phyloP scores from a whole-genome alignment of 495 filamentous ascomycete genomes.

The Sabuloglossum arenarium region DNA sequence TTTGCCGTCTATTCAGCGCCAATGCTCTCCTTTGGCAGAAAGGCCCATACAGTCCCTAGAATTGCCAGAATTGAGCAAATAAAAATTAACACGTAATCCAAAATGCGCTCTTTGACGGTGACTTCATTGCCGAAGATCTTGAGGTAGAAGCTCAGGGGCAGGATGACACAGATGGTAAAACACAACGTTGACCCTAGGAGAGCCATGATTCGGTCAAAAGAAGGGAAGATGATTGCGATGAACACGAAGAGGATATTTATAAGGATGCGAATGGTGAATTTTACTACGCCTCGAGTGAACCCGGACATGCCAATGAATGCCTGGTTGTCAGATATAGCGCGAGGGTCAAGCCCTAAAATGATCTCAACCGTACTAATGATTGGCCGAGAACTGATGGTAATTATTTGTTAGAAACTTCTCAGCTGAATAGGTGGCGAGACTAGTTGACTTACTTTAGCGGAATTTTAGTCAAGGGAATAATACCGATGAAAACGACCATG shows the following conservation, averaged over 20 bases:
- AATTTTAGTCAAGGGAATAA: slow-evolving; percentile 88
- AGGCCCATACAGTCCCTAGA: slow-evolving; percentile 71
- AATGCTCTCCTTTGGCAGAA: slow-evolving; percentile 39
- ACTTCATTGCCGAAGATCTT: slow-evolving; percentile 82
- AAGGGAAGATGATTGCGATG: slow-evolving; percentile 61
- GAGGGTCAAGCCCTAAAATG: slow-evolving; percentile 45
- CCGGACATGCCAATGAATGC: slow-evolving; percentile 30
- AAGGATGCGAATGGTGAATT: slow-evolving; percentile 37
- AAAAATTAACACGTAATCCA: slow-evolving; percentile 50
- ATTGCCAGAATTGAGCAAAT: slow-evolving; percentile 45
- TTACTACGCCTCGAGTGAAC: slow-evolving; percentile 34
- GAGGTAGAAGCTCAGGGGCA: slow-evolving; percentile 69
- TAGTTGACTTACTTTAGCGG: slow-evolving; percentile 52
- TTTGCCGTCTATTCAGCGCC: background rate
- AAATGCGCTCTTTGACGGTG: slow-evolving; percentile 33
- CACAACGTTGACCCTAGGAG: slow-evolving; percentile 81
- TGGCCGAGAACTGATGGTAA: slow-evolving; percentile 41
- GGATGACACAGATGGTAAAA: slow-evolving; percentile 82
- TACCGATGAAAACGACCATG: slow-evolving; percentile 67
- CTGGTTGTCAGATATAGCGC: slow-evolving; percentile 23
- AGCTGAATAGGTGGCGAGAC: background rate
- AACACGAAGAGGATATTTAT: slow-evolving; percentile 38
- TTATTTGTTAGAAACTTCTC: background rate
- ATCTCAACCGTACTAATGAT: slow-evolving; percentile 73
- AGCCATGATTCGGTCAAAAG: slow-evolving; percentile 86